Evolutionary conservation across 1,139 yeast genomes (phyloP), one percentile per base, ranked within the genome.

Genomic region (Yamadazyma sp.): DNA sequence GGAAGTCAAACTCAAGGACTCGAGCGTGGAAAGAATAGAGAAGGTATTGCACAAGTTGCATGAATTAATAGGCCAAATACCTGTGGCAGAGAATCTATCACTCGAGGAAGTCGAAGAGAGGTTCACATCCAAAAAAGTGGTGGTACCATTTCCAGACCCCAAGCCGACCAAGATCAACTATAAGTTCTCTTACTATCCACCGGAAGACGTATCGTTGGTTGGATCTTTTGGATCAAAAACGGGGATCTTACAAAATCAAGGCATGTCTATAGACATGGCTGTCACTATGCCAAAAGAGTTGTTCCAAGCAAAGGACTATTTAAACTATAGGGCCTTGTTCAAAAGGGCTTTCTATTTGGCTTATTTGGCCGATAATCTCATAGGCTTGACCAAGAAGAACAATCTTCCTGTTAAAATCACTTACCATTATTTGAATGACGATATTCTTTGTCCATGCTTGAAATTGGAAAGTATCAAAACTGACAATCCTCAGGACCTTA

Each of bases 191-290:
- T 89, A 80, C 56, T 62, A 65, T 33, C 69, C 81, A n/a, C 98
- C 98, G 0, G 77, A 76, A 42, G 83, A 80, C 50, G 79, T 91
- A 18, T 80, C 91, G 15, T 74, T 92, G 35, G 83, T 87, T 8
- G 98, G 98, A 1, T 83, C 96, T 8, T 92, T 87, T 64, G 94
- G 96, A 1, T 70, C 91, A 49, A 87, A 87, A 54, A 82, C 96
- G 0, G 88, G 87, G 2, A 83, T 87, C 25, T 44, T 48, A 31
- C 56, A 50, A 34, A 37, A 75, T 33, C 57, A 62, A 25, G 84
- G 85, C 1, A 70, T 79, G 57, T 69, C 87, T 3, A 77, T 91
- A 14, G 98, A 92, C 58, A 74, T 92, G 37, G 73, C 86, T 28
- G 70, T 91, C 41, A 81, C 87, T 8, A 91, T 92, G 94, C 96